Evolutionary conservation across 768 basidiomycete genomes (phyloP).

Genomic region (Serpula lacrymans): DNA sequence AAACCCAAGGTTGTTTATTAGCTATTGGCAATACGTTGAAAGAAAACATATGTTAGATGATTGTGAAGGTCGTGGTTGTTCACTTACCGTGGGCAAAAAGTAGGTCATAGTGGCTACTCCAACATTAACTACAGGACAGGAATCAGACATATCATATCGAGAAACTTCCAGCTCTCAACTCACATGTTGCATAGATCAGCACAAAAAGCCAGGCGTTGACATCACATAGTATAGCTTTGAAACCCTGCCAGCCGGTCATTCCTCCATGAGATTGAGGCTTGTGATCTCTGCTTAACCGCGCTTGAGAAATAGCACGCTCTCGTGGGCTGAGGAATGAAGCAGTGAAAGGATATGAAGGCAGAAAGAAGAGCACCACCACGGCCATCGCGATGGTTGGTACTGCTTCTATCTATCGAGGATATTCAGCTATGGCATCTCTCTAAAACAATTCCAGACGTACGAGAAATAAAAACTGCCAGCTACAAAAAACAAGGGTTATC

Average conservation of each 20-base stretch:
- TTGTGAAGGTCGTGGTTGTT: too few species aligned
- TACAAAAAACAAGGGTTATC: constrained; percentile 13
- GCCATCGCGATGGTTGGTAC: constrained; percentile 57
- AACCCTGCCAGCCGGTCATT: constrained; percentile 53
- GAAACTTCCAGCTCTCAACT: constrained; percentile 11
- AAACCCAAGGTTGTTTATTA: constrained; percentile 56
- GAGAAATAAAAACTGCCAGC: constrained; percentile 61
- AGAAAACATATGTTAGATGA: not conserved
- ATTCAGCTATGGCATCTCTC: not conserved
- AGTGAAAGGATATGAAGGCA: constrained; percentile 55
- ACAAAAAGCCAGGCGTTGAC: constrained; percentile 51
- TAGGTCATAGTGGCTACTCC: constrained; percentile 55
- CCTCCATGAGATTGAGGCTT: constrained; percentile 57
- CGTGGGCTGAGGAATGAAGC: constrained; percentile 49
- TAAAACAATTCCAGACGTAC: constrained; percentile 23
- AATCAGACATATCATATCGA: not conserved
- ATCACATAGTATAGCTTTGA: constrained; percentile 50
- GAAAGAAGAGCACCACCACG: constrained; percentile 41
- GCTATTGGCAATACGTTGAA: constrained; percentile 21
- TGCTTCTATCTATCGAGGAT: constrained; percentile 43
- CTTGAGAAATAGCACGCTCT: constrained; percentile 54
- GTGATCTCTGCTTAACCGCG: constrained; percentile 52
- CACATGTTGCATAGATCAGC: constrained; percentile 51
- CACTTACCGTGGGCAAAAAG: constrained; percentile 49
- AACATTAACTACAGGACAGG: constrained; percentile 42